Base-by-base conservation (phyloP, 2,329 filamentous ascomycete species). In the Pestalotiopsis fici region DNA sequence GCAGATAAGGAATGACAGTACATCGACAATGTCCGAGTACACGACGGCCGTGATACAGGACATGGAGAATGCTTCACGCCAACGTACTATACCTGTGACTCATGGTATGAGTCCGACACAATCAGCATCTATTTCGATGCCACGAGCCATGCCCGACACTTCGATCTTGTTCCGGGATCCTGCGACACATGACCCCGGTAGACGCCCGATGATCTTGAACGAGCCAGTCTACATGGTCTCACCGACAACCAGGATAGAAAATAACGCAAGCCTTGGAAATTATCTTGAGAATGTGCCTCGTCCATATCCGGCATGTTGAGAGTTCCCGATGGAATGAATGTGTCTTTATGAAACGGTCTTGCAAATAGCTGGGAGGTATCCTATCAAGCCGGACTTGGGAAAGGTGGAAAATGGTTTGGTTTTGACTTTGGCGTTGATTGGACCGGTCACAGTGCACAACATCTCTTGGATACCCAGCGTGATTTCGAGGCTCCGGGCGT, bases 11-110 rank as follows among this genome's bases (percentile, higher is more conserved):
- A 67, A 71, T 2, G 69, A 61, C 1, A 72, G 69, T 66, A 55
- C 70, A 27, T 68, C 72, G 57, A 70, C 69, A 4, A 13, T 69
- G n/a, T 59, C 71, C 9, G 69, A 66, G n/a, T 75, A 71, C 54
- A 64, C 61, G 23, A 28, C 62, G 9, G 35, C 66, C 23, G 68
- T 21, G 37, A 61, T 13, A 54, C 64, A 66, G 13, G 70, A 68
- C 12, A 28, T 71, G 11, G 13, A 69, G 13, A 71, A 67, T 21
- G 68, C 73, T 2, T 13, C 63, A 35, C 57, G 28, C 15, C 57
- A 27, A 27, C 7, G 57, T 18, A n/a, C 25, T 21, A 18, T 59
- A 13, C 31, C 57, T 4, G n/a, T 35, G 57, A 15, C 57, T 11
- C 13, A 37, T 6, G 31, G 27, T 15, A 59, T 59, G 28, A 59